Percentiles rank a stretch among this genome's conserved stretches.
These are phyloP conservation scores for Leishmania guyanensis DNA, from an alignment of 208 protist species.

Conservation along the genomic window DNA sequence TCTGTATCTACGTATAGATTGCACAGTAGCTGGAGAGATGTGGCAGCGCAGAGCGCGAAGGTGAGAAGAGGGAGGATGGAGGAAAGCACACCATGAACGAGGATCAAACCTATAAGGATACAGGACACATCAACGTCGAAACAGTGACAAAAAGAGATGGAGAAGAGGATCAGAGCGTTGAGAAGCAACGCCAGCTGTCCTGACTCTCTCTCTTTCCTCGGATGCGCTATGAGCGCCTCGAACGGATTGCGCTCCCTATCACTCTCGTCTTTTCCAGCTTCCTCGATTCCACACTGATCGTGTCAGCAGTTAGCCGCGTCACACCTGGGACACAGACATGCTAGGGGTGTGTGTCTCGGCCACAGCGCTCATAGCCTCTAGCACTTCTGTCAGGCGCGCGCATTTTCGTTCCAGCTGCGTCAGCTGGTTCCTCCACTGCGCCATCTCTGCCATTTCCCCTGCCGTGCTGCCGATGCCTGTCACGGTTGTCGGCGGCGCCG, in stretches of 20 bases:
- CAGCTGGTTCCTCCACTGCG: conserved; percentile 33
- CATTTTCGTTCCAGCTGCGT: conserved; percentile 43
- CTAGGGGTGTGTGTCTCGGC: conserved; percentile 55
- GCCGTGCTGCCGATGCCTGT: conserved; percentile 2
- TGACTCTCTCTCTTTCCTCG: neutral
- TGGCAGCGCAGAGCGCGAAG: neutral
- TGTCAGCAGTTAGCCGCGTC: neutral
- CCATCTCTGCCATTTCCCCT: conserved; percentile 17
- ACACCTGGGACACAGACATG: conserved; percentile 45
- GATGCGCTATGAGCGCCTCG: neutral
- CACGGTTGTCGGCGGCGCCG: neutral
- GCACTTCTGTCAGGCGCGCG: conserved; percentile 33
- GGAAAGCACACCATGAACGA: neutral
- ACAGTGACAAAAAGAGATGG: neutral
- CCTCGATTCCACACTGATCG: neutral
- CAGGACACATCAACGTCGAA: neutral
- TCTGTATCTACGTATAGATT: neutral
- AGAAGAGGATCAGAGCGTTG: neutral
- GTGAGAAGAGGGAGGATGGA: neutral
- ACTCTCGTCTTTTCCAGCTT: neutral
- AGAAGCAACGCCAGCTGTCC: neutral
- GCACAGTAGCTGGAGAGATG: neutral
- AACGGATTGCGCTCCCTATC: neutral
- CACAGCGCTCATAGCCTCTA: conserved; percentile 45
- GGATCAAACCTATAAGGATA: neutral